Evolutionary conservation across 1,284 basidiomycete species (phyloP).

Genomic region (Ustilago xerochloae): DNA sequence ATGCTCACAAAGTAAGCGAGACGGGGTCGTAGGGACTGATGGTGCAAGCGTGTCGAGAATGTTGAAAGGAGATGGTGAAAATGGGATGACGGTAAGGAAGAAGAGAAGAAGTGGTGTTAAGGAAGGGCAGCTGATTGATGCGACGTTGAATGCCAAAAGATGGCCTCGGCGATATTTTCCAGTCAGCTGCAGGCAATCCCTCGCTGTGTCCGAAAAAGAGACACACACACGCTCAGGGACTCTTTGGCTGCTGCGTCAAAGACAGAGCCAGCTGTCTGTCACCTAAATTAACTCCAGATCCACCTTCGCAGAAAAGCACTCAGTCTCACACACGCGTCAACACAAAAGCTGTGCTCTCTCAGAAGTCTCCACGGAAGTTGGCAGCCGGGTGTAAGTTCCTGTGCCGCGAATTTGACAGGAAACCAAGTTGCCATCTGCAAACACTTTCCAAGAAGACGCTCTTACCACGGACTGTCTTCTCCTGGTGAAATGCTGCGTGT

Average conservation of each 20-base stretch:
- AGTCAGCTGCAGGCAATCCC: constrained; percentile 9
- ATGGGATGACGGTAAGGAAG: not conserved
- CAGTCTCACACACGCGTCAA: constrained; percentile 7
- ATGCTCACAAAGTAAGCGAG: no score
- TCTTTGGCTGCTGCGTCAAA: not conserved
- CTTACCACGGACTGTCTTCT: no score
- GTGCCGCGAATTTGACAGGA: no score
- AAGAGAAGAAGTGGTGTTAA: not conserved
- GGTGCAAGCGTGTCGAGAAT: not conserved
- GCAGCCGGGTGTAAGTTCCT: no score
- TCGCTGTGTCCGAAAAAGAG: not conserved
- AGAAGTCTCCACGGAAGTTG: constrained; percentile 17
- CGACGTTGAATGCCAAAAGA: not conserved
- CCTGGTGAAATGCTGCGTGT: no score
- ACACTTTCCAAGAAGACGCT: no score
- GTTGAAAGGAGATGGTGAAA: not conserved
- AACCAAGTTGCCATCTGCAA: no score
- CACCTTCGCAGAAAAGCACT: not conserved
- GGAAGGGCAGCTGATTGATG: not conserved
- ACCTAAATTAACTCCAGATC: no score
- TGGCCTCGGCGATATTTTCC: constrained; percentile 13
- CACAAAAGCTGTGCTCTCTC: not conserved
- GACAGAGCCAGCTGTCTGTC: no score
- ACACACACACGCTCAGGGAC: not conserved
- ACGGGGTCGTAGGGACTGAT: not conserved